Base-by-base conservation (phyloP, 2,329 filamentous ascomycete species). In the Paraphaeosphaeria minitans region DNA sequence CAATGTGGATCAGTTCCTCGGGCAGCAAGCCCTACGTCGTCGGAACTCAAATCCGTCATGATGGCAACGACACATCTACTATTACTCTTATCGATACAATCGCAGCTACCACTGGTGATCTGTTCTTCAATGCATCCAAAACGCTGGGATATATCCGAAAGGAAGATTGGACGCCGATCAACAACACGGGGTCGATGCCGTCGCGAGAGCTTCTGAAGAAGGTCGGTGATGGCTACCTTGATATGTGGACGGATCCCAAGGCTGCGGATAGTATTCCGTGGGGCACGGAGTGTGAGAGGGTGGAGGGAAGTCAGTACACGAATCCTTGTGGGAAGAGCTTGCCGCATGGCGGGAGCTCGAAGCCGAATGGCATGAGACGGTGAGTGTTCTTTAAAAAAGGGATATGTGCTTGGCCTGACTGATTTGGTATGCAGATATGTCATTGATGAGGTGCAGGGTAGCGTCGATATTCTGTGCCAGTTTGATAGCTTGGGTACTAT, bases 221-320 rank as follows among this genome's bases (percentile, higher is more conserved):
- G 42, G 61, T 64, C 5, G 69, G 71, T 4, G 70, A 72, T 47
- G 70, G 58, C 1, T 74, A 74, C 49, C 56, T 74, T 4, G 69
- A 74, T 33, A 74, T 72, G 69, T 74, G 70, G 69, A 74, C 70
- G 3, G 64, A 74, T 57, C 47, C 63, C 4, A 70, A 66, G 41
- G 70, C 70, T 29, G 66, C 68, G 1, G 69, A 68, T 55, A 67
- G 46, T 13, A 74, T 74, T 48, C 66, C 66, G 1, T 74, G 68
- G 70, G 68, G 69, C 1, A 66, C 71, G 3, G 54, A 70, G 7
- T 74, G 69, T 51, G 70, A 72, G 59, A 58, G 69, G 3, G 70
- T 72, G 5, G 71, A 74, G 47, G 71, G 70, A 0, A 65, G 58
- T 22, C 46, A 50, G 43, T 67, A 64, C 14, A 70, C 69, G 2